These are phyloP conservation scores for Cryptococcus sp. DNA, from an alignment of 1,284 basidiomycete genomes.

Conservation along the genomic window DNA sequence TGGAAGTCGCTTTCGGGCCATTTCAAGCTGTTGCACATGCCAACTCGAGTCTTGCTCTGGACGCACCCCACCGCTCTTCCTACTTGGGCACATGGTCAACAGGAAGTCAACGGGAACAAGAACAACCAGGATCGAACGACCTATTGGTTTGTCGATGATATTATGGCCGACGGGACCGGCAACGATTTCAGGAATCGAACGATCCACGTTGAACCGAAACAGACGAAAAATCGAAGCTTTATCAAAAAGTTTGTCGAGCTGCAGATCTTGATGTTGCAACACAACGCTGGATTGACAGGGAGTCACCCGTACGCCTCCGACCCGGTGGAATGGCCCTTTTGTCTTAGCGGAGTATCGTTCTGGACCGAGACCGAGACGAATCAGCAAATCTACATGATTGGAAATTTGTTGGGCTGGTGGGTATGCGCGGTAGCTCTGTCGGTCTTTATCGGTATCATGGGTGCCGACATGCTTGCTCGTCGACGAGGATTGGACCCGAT, in stretches of 20 bases:
- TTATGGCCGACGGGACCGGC: slow-evolving; percentile 64
- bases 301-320: slow-evolving; percentile 91
- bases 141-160: slow-evolving; percentile 82
- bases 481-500: slow-evolving; percentile 80
- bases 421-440: slow-evolving; percentile 75
- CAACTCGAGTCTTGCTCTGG: slow-evolving; percentile 90
- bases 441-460: slow-evolving; percentile 81
- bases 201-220: slow-evolving; percentile 54
- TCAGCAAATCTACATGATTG: slow-evolving; percentile 93
- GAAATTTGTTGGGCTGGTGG: slow-evolving; percentile 96
- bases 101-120: slow-evolving; percentile 98
- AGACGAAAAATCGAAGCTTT: slow-evolving; percentile 78
- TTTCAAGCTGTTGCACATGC: slow-evolving; percentile 81
- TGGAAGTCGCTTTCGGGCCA: slow-evolving; percentile 89
- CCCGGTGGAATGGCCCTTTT: slow-evolving; percentile 98
- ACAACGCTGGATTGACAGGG: slow-evolving; percentile 91
- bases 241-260: slow-evolving; percentile 92
- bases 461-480: slow-evolving; percentile 81
- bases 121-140: slow-evolving; percentile 74
- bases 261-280: slow-evolving; percentile 92
- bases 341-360: slow-evolving; percentile 91
- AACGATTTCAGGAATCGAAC: slow-evolving; percentile 57
- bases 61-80: slow-evolving; percentile 79
- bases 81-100: slow-evolving; percentile 94
- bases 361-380: slow-evolving; percentile 83